These are phyloP conservation scores for Candida sanyiensis DNA, from an alignment of 805 yeast species.

Conservation along the genomic window DNA sequence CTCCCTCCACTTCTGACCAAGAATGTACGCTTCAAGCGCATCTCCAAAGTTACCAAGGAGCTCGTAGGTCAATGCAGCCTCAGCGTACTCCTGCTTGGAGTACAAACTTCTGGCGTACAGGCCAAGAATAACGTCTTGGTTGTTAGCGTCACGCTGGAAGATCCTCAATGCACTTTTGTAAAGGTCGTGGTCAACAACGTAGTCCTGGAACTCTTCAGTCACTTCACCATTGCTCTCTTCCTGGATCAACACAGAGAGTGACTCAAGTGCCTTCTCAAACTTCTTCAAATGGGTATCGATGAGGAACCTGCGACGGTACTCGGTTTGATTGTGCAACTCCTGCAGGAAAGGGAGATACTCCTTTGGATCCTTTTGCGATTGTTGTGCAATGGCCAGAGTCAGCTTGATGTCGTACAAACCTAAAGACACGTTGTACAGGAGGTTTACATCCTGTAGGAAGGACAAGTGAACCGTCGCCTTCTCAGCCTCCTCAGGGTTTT, in stretches of 20 bases:
- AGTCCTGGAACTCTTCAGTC: slow-evolving; percentile 57
- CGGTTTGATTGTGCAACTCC: slow-evolving; percentile 61
- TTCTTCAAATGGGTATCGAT: slow-evolving; percentile 77
- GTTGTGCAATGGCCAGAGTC: slow-evolving; percentile 84
- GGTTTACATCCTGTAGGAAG: slow-evolving; percentile 84
- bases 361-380: slow-evolving; percentile 95
- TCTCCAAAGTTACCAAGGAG: slow-evolving; percentile 46
- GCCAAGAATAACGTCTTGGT: slow-evolving; percentile 49
- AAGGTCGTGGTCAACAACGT: slow-evolving; percentile 62
- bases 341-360: slow-evolving; percentile 93
- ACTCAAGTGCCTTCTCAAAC: slow-evolving; percentile 59
- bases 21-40: slow-evolving; percentile 66
- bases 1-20: slow-evolving; percentile 78
- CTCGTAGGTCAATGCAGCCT: slow-evolving; percentile 78
- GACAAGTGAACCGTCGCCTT: slow-evolving; percentile 78
- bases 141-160: slow-evolving; percentile 49
- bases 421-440: slow-evolving; percentile 71
- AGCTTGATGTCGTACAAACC: slow-evolving; percentile 78
- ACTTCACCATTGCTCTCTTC: slow-evolving; percentile 25
- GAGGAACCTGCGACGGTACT: slow-evolving; percentile 60
- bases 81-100: slow-evolving; percentile 52
- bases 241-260: slow-evolving; percentile 47
- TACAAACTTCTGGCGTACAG: slow-evolving; percentile 60
- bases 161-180: slow-evolving; percentile 63
- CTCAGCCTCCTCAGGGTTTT: slow-evolving; percentile 41